These are phyloP conservation scores for Truncatella angustata DNA, from an alignment of 2,329 filamentous ascomycete genomes.

Conservation along the genomic window DNA sequence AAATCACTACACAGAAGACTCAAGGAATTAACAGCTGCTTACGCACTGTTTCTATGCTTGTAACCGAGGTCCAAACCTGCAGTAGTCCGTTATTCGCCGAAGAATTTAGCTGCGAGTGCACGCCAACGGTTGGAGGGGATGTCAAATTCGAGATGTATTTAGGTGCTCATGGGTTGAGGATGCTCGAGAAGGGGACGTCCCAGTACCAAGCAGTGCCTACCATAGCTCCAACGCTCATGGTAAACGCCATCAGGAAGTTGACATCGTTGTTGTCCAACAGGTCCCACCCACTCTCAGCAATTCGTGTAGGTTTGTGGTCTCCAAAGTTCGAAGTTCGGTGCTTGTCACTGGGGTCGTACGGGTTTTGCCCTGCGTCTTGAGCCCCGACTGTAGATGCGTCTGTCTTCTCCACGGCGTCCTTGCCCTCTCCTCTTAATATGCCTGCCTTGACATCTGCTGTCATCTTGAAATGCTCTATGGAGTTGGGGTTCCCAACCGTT, in stretches of 20 bases:
- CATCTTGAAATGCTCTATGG: slow-evolving; percentile 28
- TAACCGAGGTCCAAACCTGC: no score
- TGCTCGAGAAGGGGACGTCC: slow-evolving; percentile 55
- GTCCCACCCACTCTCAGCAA: slow-evolving; percentile 66
- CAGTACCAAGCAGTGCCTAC: slow-evolving; percentile 59
- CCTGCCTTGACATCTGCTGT: slow-evolving; percentile 38
- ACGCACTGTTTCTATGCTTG: no score
- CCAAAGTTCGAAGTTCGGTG: slow-evolving; percentile 52
- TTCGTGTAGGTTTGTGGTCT: slow-evolving; percentile 57
- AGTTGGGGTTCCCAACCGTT: slow-evolving; percentile 21
- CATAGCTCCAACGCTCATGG: slow-evolving; percentile 80
- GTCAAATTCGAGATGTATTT: no score
- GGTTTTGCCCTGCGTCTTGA: slow-evolving; percentile 34
- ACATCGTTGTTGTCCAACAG: slow-evolving; percentile 93
- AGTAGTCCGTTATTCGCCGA: no score
- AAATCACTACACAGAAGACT: no score
- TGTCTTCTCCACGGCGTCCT: slow-evolving; percentile 38
- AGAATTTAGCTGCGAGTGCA: no score
- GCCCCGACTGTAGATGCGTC: slow-evolving; percentile 33
- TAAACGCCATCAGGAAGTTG: slow-evolving; percentile 85
- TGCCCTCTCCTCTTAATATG: slow-evolving; percentile 41
- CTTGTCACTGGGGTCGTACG: slow-evolving; percentile 50
- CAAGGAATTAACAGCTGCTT: no score
- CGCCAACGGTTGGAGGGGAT: no score
- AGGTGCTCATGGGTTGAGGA: no score